Evolutionary conservation across 108 stramenopile genomes (phyloP).

Genomic region (Nitzschia putrida): DNA sequence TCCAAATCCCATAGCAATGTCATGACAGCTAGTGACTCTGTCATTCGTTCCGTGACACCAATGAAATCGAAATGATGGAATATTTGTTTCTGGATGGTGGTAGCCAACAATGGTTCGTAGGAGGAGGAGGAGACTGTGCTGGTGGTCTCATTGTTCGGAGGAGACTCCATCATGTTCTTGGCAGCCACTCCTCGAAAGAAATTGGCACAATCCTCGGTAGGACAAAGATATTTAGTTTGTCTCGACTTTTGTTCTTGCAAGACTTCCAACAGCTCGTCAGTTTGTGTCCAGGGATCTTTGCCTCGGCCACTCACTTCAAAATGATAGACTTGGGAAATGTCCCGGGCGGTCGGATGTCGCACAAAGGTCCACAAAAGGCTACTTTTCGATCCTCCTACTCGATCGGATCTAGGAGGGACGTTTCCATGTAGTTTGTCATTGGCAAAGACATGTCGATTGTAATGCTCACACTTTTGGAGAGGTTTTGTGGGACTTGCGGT

Average conservation of each 20-base stretch:
- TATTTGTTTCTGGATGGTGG: neutral
- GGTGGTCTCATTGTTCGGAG: neutral
- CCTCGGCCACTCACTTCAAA: conserved; percentile 34
- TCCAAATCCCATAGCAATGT: conserved; percentile 17
- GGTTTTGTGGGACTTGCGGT: no score
- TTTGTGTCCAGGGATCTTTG: conserved; percentile 15
- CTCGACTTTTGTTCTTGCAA: neutral
- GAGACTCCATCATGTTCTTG: neutral
- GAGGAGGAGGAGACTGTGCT: neutral
- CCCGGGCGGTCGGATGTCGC: conserved; percentile 43
- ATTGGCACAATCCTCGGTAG: neutral
- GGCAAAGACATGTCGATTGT: conserved; percentile 5
- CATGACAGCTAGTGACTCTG: conserved; percentile 27
- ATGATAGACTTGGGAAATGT: conserved; percentile 44
- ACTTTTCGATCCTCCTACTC: no score
- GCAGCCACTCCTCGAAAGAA: neutral
- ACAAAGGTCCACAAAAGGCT: conserved; percentile 40
- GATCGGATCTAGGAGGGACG: neutral
- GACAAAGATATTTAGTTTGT: neutral
- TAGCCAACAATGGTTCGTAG: neutral
- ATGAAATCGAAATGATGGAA: conserved; percentile 35
- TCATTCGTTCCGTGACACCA: conserved; percentile 34
- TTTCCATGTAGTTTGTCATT: conserved; percentile 1
- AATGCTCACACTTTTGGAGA: neutral
- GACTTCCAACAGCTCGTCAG: conserved; percentile 10